A percentile compares a stretch with the other conserved stretches of the same genome.
Conservation (phyloP, 306 rosid species). For the Cucurbita argyrosperma region DNA sequence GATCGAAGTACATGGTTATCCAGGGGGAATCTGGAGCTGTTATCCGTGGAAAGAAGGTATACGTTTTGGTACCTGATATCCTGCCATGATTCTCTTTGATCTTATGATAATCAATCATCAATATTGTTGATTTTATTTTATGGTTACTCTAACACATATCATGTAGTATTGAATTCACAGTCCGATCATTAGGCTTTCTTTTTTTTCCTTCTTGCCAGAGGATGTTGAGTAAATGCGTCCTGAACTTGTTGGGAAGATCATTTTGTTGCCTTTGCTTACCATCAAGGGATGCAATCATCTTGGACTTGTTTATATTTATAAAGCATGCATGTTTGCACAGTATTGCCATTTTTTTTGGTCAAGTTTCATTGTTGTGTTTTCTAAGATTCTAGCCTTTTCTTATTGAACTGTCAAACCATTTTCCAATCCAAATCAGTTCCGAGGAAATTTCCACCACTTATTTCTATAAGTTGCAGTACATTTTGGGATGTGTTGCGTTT, state of each 20-base stretch:
- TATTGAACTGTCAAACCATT: not conserved
- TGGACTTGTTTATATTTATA: not conserved
- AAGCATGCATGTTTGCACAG: not conserved
- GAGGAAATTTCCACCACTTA: not conserved
- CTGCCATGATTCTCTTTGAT: not conserved
- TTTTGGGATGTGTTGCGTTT: too few relatives aligned
- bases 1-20: conserved; percentile 46
- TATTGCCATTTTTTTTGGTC: not conserved
- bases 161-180: not conserved
- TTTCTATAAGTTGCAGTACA: not conserved
- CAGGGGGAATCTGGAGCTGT: conserved; percentile 48
- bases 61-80: not conserved
- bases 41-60: conserved; percentile 47
- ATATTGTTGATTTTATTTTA: not conserved
- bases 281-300: too few relatives aligned
- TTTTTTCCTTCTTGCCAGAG: not conserved
- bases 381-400: not conserved
- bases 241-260: not conserved
- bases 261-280: not conserved
- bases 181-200: not conserved
- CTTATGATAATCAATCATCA: not conserved
- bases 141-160: not conserved
- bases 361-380: not conserved
- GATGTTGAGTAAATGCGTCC: not conserved
- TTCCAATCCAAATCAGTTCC: not conserved